Base-by-base conservation (phyloP, 345 rosid genomes). In the Pugionium dolabratum region DNA sequence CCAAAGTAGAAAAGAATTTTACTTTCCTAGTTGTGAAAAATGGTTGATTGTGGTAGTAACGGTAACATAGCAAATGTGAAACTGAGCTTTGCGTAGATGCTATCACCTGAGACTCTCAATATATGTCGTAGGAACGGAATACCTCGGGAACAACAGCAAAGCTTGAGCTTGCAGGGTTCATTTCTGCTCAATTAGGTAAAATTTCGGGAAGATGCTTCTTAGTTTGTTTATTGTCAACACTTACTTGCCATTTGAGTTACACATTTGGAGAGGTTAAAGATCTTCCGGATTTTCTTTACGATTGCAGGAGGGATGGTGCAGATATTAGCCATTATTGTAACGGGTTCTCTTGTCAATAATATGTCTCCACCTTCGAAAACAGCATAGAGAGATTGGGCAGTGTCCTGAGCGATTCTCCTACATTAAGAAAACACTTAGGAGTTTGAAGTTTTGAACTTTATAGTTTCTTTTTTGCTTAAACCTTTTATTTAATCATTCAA, bases 361-460 rank as follows among this genome's bases (percentile, higher is more conserved):
- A 87, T 90, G 95, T 85, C 97, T 70, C 97, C 90, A 3, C 91
- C 90, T 41, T 84, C 85, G 59, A 87, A 74, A 79, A 28, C 77
- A 49, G 71, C 45, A 58, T 72, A 72, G 66, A 31, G 60, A 58
- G 11, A 53, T 29, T 50, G 9, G 18, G 34, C 18, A 50, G 2
- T 50, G 66, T 58, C 39, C 33, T 57, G 9, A 57, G 52, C 39
- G 30, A 27, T 46, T 54, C 49, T 71, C 43, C 33, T 45, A 11
- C 50, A 46, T 37, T 56, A 71, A 46, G 40, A 61, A 33, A 53
- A n/a, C 64, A 18, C 28, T n/a, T 45, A 34, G 40, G 35, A 11
- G 11, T 53, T 61, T 61, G 28, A 45, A 62, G 48, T 53, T 70
- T 70, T 45, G 34, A 35, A 45, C 55, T 10, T 26, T 35, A 33